Evolutionary conservation across 768 basidiomycete genomes (phyloP).

Genomic region (Mycena olivaceomarginata): DNA sequence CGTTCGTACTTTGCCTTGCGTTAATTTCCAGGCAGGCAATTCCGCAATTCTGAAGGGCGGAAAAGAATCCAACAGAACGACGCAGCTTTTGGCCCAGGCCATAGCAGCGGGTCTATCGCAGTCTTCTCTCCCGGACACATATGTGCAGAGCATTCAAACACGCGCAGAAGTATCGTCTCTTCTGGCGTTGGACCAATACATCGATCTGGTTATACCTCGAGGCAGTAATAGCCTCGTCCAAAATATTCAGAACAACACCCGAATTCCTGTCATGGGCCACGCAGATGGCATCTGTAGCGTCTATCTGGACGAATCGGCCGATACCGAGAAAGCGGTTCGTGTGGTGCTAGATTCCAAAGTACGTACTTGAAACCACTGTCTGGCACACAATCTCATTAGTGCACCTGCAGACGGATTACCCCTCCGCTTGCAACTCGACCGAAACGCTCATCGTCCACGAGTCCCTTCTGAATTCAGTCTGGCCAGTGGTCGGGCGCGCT

Average conservation of each 20-base stretch:
- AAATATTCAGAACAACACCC: slow-evolving; percentile 91
- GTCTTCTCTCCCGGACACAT: slow-evolving; percentile 84
- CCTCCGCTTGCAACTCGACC: slow-evolving; percentile 95
- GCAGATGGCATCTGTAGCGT: slow-evolving; percentile 97
- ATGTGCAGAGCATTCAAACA: slow-evolving; percentile 95
- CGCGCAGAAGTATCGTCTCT: slow-evolving; percentile 93
- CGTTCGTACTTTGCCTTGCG: neutral
- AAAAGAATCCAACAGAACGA: slow-evolving; percentile 93
- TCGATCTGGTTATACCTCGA: slow-evolving; percentile 97
- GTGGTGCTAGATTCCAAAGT: slow-evolving; percentile 96
- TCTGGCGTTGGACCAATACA: slow-evolving; percentile 91
- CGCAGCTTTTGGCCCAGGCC: slow-evolving; percentile 83
- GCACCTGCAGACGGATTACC: slow-evolving; percentile 86
- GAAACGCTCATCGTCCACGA: slow-evolving; percentile 94
- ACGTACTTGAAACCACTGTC: slow-evolving; percentile 27
- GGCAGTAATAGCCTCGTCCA: slow-evolving; percentile 94
- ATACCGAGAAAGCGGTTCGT: slow-evolving; percentile 85
- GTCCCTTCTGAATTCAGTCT: slow-evolving; percentile 80
- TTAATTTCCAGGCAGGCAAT: slow-evolving; percentile 77
- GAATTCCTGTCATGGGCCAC: slow-evolving; percentile 99
- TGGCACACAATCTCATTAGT: neutral
- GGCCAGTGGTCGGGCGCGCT: slow-evolving; percentile 86
- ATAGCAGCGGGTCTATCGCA: slow-evolving; percentile 86
- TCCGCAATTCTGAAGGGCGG: slow-evolving; percentile 98
- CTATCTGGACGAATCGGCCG: slow-evolving; percentile 90